phyloP scores from a whole-genome alignment of 306 rosid species.

The Casuarina glauca region DNA sequence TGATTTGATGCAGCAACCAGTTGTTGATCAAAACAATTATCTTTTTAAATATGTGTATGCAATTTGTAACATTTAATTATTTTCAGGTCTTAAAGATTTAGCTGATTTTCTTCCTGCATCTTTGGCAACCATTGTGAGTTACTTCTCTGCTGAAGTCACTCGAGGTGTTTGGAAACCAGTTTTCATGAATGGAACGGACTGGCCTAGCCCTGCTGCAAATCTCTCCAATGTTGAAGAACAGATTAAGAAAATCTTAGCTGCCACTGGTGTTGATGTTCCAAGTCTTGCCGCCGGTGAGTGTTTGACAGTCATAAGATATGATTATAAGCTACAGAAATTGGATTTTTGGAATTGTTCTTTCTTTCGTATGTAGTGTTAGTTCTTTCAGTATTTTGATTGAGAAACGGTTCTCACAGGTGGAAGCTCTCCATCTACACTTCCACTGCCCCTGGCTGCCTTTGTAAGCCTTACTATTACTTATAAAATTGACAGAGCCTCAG shows the following conservation, averaged over 20 bases:
- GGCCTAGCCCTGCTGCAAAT: slow-evolving; percentile 99
- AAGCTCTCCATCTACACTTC: slow-evolving; percentile 59
- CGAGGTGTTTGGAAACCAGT: slow-evolving; percentile 93
- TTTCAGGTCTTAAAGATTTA: slow-evolving; percentile 92
- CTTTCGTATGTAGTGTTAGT: neutral
- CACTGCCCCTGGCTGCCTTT: slow-evolving; percentile 61
- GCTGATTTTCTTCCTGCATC: slow-evolving; percentile 98
- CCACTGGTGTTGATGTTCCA: slow-evolving; percentile 92
- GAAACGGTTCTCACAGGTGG: slow-evolving; percentile 32
- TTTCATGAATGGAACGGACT: slow-evolving; percentile 97
- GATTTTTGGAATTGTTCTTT: neutral
- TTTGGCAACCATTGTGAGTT: slow-evolving; percentile 91
- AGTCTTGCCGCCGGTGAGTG: slow-evolving; percentile 78
- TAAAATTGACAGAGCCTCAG: slow-evolving; percentile 57
- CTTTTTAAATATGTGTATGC: neutral
- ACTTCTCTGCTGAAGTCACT: slow-evolving; percentile 96
- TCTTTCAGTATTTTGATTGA: neutral
- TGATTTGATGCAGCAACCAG: neutral
- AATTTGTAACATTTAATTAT: slow-evolving; percentile 16
- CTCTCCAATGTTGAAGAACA: slow-evolving; percentile 85
- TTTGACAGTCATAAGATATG: no score
- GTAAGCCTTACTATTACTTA: slow-evolving; percentile 63
- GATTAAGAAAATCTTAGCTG: slow-evolving; percentile 86
- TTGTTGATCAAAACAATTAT: neutral
- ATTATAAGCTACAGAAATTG: neutral